Evolutionary conservation across 805 yeast species (phyloP).

Genomic region (Jamesozyma spencerorum): DNA sequence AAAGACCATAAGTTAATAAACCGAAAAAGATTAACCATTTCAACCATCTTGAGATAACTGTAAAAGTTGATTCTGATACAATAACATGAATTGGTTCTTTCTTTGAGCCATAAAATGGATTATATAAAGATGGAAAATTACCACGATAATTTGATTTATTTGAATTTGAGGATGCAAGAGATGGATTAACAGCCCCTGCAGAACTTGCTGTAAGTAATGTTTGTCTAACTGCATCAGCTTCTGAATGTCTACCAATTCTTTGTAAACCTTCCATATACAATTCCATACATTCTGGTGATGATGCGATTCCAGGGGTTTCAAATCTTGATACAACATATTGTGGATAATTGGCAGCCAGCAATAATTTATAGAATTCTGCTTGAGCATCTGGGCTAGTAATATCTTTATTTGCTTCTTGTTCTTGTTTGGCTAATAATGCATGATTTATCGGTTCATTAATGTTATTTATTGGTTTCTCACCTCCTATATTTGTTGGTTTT

Average conservation of each 20-base stretch:
- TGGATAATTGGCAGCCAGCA: conserved; percentile 76
- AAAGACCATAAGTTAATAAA: conserved; percentile 65
- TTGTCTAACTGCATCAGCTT: conserved; percentile 60
- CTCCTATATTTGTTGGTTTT: neutral
- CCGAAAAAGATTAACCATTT: conserved; percentile 82
- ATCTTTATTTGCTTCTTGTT: conserved; percentile 73
- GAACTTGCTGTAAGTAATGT: conserved; percentile 34
- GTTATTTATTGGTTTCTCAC: neutral
- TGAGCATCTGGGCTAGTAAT: conserved; percentile 60
- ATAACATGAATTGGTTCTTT: conserved; percentile 85
- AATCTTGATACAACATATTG: conserved; percentile 85
- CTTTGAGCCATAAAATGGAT: conserved; percentile 44
- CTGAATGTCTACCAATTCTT: conserved; percentile 64
- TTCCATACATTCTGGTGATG: conserved; percentile 66
- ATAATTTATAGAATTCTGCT: conserved; percentile 68
- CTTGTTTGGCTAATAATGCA: conserved; percentile 48
- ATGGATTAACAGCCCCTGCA: conserved; percentile 28
- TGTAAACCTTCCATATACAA: conserved; percentile 73
- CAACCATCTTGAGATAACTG: conserved; percentile 74
- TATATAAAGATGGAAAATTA: conserved; percentile 24
- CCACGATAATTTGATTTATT: conserved; percentile 19
- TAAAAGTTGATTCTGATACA: conserved; percentile 72
- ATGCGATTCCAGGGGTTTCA: conserved; percentile 85
- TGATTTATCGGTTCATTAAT: conserved; percentile 19
- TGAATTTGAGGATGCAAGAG: conserved; percentile 21